Evolutionary conservation across 2,329 filamentous ascomycete genomes (phyloP), one percentile per base, ranked within the genome.

Genomic region (Clonostachys rosea): DNA sequence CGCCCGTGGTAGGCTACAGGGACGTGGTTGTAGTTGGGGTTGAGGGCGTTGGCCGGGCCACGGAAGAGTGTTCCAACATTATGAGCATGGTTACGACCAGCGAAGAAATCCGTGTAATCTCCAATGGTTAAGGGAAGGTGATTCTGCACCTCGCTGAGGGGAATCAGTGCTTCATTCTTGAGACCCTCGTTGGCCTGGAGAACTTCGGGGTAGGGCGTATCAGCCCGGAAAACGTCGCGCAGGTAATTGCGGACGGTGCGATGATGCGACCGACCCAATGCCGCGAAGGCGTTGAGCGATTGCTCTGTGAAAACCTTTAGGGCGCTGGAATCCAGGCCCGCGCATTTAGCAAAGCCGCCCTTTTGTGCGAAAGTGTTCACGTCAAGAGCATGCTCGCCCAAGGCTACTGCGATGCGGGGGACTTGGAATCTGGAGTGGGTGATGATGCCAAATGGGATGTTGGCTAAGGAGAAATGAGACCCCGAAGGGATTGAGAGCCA

Each of bases 71-170:
- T 76, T 4, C 86, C 87, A 7, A 87, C 74, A 53, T 66, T 68
- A 69, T 83, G 86, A 5, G 88, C 88, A 64, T 92, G 88, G 59
- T 91, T 84, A 56, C 84, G 68, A 42, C 89, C 87, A 14, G 85
- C 88, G 59, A 89, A 92, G 69, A 92, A 92, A 60, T 92, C 88
- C 2, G 88, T 89, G 61, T 92, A 92, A 60, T 92, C 89, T 30
- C 87, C 86, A 57, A 92, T 89, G 34, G 78, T 71, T 73, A 92
- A 79, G 1, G 89, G 89, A 1, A 92, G 57, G 52, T 91, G 87
- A 56, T 77, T 84, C 50, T 71, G 76, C n/a, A 84, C 78, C 5
- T 78, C 74, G 33, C 61, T 42, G 2, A 56, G 48, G 10, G 56
- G 56, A 7, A 69, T 10, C 12, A 67, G 46, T 5, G 59, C 61